phyloP scores from a whole-genome alignment of 2,329 filamentous ascomycete genomes.

The Penicillium palitans region DNA sequence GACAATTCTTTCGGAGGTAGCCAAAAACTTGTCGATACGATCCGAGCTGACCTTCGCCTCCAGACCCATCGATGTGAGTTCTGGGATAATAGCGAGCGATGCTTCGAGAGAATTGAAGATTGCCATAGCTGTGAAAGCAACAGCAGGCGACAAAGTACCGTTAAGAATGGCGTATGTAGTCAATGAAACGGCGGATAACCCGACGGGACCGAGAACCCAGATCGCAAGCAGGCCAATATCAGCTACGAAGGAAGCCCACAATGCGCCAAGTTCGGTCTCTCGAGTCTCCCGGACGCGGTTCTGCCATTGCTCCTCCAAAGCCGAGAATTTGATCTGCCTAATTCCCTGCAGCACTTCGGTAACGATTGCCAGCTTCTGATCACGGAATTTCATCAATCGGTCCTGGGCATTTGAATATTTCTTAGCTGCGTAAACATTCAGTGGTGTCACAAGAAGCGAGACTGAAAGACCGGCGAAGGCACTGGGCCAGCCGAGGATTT shows the following conservation, averaged over 20 bases:
- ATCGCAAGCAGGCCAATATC: constrained; percentile 65
- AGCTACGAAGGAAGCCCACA: constrained; percentile 66
- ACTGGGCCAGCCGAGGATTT: constrained; percentile 70
- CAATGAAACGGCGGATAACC: constrained; percentile 70
- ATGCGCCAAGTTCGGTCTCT: constrained; percentile 64
- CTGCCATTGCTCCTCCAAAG: constrained; percentile 73
- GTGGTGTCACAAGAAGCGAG: constrained; percentile 64
- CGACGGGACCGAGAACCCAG: constrained; percentile 72
- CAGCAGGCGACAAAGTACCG: constrained; percentile 65
- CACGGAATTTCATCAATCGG: constrained; percentile 71
- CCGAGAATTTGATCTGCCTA: constrained; percentile 81
- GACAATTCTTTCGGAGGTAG: constrained; percentile 68
- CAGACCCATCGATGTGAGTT: constrained; percentile 68
- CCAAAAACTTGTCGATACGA: constrained; percentile 70
- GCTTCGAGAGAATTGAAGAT: constrained; percentile 74
- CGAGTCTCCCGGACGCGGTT: constrained; percentile 65
- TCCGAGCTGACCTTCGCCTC: constrained; percentile 73
- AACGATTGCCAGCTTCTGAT: constrained; percentile 72
- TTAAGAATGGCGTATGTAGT: constrained; percentile 66
- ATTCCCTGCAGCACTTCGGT: constrained; percentile 78
- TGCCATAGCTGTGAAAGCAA: constrained; percentile 74
- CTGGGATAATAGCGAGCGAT: constrained; percentile 69
- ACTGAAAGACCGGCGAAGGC: constrained; percentile 65
- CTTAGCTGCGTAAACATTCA: constrained; percentile 68
- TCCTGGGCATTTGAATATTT: constrained; percentile 66